phyloP scores from a whole-genome alignment of 2,329 filamentous ascomycete genomes.

The Venturia aucupariae region DNA sequence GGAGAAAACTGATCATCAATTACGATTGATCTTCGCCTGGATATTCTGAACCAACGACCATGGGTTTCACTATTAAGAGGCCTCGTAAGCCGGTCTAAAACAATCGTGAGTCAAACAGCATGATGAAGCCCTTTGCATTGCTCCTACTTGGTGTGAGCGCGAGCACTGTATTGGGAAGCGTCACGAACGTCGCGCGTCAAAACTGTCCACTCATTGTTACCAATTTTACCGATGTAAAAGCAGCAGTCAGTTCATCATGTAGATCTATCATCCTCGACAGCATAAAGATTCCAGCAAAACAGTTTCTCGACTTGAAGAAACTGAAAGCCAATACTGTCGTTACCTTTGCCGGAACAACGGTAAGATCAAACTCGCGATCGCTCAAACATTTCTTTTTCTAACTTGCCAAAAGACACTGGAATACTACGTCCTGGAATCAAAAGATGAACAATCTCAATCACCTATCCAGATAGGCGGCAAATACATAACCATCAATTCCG shows the following conservation, averaged over 20 bases:
- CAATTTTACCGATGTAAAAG: not conserved
- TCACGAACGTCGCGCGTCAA: not conserved
- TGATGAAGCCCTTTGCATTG: not conserved
- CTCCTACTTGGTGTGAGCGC: not conserved
- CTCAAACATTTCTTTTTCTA: not conserved
- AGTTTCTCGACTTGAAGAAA: constrained; percentile 29
- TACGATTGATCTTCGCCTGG: not conserved
- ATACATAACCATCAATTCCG: constrained; percentile 51
- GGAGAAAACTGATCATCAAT: not conserved
- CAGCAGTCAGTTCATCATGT: constrained; percentile 20
- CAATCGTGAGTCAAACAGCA: not conserved
- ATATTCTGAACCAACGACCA: not conserved
- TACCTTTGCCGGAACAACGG: constrained; percentile 16
- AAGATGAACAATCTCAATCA: constrained; percentile 9
- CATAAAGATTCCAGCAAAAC: constrained; percentile 28
- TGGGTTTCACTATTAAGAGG: not conserved
- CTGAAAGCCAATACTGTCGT: constrained; percentile 27
- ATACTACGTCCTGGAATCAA: not conserved
- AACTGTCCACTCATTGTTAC: constrained; percentile 6
- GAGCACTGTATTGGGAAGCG: not conserved
- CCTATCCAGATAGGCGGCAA: constrained; percentile 17
- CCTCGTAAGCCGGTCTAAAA: not conserved
- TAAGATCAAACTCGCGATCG: not conserved
- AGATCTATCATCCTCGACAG: constrained; percentile 30
- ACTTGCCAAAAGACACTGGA: not conserved